These are phyloP conservation scores for Boletellus emodensis DNA, from an alignment of 768 basidiomycete genomes.

Conservation along the genomic window DNA sequence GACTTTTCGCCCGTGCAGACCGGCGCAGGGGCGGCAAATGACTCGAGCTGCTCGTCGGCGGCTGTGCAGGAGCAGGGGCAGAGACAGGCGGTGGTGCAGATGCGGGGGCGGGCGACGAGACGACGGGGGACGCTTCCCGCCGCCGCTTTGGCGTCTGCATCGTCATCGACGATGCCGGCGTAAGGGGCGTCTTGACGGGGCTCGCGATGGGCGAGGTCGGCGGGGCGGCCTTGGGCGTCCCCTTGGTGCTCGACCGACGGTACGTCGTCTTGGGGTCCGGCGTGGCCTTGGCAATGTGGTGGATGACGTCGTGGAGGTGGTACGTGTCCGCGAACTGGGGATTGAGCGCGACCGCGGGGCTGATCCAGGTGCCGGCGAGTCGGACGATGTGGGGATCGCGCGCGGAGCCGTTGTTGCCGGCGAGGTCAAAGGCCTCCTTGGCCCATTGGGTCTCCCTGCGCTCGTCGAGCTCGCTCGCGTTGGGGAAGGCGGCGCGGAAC, in stretches of 20 bases:
- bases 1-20: slow-evolving; percentile 41
- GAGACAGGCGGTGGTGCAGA: too few relatives aligned
- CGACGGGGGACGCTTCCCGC: slow-evolving; percentile 50
- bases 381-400: slow-evolving; percentile 59
- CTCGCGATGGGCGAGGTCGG: slow-evolving; percentile 26
- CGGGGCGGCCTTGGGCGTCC: slow-evolving; percentile 26
- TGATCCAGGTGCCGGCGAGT: slow-evolving; percentile 89
- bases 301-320: slow-evolving; percentile 54
- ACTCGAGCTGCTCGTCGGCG: slow-evolving; percentile 15
- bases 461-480: slow-evolving; percentile 72
- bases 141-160: slow-evolving; percentile 59
- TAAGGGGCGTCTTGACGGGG: slow-evolving; percentile 25
- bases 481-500: slow-evolving; percentile 93
- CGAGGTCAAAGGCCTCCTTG: slow-evolving; percentile 69
- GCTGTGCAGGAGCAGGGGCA: slow-evolving; percentile 20
- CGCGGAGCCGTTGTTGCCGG: slow-evolving; percentile 71
- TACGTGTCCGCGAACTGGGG: slow-evolving; percentile 61
- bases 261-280: slow-evolving; percentile 80
- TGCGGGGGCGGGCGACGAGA: too few relatives aligned
- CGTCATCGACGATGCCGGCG: slow-evolving; percentile 35
- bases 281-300: slow-evolving; percentile 60
- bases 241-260: slow-evolving; percentile 56
- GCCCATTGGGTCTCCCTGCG: slow-evolving; percentile 80
- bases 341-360: slow-evolving; percentile 56
- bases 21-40: slow-evolving; percentile 39